Evolutionary conservation across 148 eudicot species (phyloP).

Genomic region (Rhododendron griersonianum): DNA sequence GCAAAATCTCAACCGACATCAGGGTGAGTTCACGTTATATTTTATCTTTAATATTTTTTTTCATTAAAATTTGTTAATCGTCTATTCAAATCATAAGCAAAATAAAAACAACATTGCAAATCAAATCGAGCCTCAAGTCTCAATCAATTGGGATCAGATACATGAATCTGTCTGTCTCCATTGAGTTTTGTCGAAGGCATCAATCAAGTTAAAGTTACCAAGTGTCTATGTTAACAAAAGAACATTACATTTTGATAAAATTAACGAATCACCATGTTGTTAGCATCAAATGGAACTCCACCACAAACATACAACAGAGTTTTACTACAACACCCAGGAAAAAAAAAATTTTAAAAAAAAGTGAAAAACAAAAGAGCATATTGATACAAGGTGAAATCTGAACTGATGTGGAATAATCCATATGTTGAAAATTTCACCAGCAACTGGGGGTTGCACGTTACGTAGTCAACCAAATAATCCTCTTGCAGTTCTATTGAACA

Average conservation of each 20-base stretch:
- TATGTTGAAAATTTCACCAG: not conserved
- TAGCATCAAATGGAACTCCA: not conserved
- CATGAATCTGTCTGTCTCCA: not conserved
- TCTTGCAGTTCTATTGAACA: conserved; percentile 63
- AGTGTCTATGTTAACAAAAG: not conserved
- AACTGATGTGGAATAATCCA: not conserved
- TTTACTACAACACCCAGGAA: not conserved
- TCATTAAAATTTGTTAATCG: no score
- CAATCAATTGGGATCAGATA: not conserved
- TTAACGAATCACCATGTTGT: not conserved
- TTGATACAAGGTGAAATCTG: not conserved
- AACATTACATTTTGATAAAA: not conserved
- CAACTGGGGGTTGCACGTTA: conserved; percentile 18
- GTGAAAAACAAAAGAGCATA: no score
- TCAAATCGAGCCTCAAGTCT: not conserved
- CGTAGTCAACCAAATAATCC: conserved; percentile 36
- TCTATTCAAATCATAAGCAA: not conserved
- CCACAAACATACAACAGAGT: not conserved
- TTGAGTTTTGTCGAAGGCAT: not conserved
- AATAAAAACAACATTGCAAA: not conserved
- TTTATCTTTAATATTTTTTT: no score
- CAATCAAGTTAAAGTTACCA: not conserved
- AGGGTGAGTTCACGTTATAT: no score
- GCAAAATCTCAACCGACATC: not conserved
- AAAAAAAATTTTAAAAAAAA: not conserved